Evolutionary conservation across 2,329 filamentous ascomycete species (phyloP), one percentile per base, ranked within the genome.

Genomic region (Didymella segeticola): DNA sequence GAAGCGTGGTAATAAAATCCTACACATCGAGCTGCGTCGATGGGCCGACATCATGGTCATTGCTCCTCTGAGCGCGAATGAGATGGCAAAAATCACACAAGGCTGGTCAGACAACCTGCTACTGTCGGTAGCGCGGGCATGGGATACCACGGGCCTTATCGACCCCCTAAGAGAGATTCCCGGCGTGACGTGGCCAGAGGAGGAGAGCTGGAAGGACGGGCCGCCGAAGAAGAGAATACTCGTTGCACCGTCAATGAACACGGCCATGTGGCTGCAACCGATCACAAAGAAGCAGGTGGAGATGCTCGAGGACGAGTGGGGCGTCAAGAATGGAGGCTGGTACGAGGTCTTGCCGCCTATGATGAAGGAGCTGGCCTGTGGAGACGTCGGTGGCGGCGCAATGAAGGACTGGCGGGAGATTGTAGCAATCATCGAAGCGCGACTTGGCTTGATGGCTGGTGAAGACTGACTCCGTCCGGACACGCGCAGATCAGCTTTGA

Each of bases 11-110:
- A 84, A 84, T n/a, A 81, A 82, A 3, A 96, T 99, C 39, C 77
- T 98, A 50, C 95, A 99, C 70, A 98, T 99, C 63, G 91, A 96
- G 73, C 78, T 97, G 48, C 81, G 93, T 25, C 82, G 89, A 58
- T 89, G 89, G 93, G 91, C 91, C 0, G 83, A 96, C 71, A 67
- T 96, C 2, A 80, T 96, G 66, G 82, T 93, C 14, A 83, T 97
- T 54, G 89, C 89, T 9, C 93, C 93, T 0, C 75, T 97, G 55
- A 89, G 86, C 50, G 93, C 93, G 11, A 96, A 97, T 68, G 87
- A 86, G 4, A 80, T 98, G 68, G 93, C 92, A 6, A 96, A 96
- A 76, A 84, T 98, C 60, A 84, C 85, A 0, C 83, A 83, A 20
- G 95, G 95, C 0, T 81, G 96, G 58, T 87, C 86, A 36, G 91